Percentiles rank a stretch among this genome's conserved stretches.
Evolutionary conservation across 805 yeast genomes (phyloP).

Genomic region (Komagataella phaffii): DNA sequence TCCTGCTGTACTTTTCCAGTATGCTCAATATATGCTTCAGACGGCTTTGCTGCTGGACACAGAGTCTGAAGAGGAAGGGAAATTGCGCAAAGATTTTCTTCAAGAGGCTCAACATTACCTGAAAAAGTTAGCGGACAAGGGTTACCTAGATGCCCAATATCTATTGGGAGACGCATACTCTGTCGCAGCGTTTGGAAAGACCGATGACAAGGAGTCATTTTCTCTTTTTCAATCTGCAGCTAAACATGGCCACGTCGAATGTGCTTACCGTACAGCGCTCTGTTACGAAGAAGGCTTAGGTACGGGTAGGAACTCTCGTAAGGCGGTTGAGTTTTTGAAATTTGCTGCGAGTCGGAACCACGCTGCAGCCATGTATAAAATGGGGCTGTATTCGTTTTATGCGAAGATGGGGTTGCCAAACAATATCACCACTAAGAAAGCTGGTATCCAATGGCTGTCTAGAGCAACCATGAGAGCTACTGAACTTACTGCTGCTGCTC

Average conservation of each 20-base stretch:
- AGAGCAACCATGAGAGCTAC: constrained; percentile 79
- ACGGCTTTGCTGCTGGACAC: constrained; percentile 57
- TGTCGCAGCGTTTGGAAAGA: constrained; percentile 72
- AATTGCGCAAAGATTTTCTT: constrained; percentile 40
- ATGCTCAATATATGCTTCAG: constrained; percentile 82
- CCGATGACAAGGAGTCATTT: constrained; percentile 69
- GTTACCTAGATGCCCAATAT: constrained; percentile 85
- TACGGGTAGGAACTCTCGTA: constrained; percentile 74
- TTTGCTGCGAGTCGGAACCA: constrained; percentile 86
- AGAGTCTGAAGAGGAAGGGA: constrained; percentile 15
- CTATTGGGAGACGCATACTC: constrained; percentile 81
- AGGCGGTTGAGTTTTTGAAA: constrained; percentile 70
- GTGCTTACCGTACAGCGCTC: constrained; percentile 81
- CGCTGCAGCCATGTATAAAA: constrained; percentile 92
- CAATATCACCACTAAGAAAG: constrained; percentile 57
- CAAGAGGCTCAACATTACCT: constrained; percentile 69
- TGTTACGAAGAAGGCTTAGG: constrained; percentile 95
- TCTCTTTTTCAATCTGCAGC: constrained; percentile 77
- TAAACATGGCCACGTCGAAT: constrained; percentile 84
- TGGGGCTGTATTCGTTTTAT: constrained; percentile 79
- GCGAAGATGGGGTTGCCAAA: constrained; percentile 71
- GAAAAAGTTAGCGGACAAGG: constrained; percentile 61
- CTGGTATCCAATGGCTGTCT: constrained; percentile 86
- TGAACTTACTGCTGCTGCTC: constrained; percentile 84
- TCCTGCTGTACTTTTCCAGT: constrained; percentile 77